Conservation (phyloP, 306 rosid genomes). For the Senna tora region DNA sequence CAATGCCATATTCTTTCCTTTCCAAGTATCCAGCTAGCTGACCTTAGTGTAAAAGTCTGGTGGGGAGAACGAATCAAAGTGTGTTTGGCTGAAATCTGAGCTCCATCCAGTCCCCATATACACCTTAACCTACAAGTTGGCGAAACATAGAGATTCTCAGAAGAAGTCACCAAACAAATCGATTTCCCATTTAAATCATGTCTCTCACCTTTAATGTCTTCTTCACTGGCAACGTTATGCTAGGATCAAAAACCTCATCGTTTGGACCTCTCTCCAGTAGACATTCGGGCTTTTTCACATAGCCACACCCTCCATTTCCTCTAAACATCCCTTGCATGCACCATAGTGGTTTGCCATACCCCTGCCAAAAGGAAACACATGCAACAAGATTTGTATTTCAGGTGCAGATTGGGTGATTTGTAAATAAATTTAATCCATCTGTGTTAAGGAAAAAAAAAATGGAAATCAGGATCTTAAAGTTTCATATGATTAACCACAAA, state of each 20-base stretch:
- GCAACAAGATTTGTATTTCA: conserved; percentile 5
- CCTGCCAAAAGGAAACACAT: conserved; percentile 51
- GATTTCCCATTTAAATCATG: conserved; percentile 26
- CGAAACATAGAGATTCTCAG: conserved; percentile 28
- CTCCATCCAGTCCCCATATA: conserved; percentile 53
- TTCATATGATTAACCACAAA: conserved; percentile 14
- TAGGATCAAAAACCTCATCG: conserved; percentile 69
- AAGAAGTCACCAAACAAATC: conserved; percentile 33
- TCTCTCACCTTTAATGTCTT: conserved; percentile 75
- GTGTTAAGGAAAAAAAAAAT: conserved; percentile 2
- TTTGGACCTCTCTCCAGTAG: conserved; percentile 51
- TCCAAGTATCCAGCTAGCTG: conserved; percentile 32
- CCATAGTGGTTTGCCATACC: conserved; percentile 77
- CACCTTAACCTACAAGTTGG: conserved; percentile 62
- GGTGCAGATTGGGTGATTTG: conserved; percentile 3
- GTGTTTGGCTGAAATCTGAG: conserved; percentile 54
- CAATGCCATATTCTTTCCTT: background rate
- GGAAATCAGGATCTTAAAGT: conserved; percentile 10
- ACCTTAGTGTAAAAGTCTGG: conserved; percentile 90
- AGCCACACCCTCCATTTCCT: conserved; percentile 91
- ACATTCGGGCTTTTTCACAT: conserved; percentile 72
- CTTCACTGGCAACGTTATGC: conserved; percentile 48
- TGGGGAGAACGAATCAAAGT: conserved; percentile 68
- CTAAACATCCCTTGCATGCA: conserved; percentile 90
- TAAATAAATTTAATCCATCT: background rate